These are phyloP conservation scores for Mesembryanthemum crystallinum DNA, from an alignment of 148 eudicot species.

Conservation along the genomic window DNA sequence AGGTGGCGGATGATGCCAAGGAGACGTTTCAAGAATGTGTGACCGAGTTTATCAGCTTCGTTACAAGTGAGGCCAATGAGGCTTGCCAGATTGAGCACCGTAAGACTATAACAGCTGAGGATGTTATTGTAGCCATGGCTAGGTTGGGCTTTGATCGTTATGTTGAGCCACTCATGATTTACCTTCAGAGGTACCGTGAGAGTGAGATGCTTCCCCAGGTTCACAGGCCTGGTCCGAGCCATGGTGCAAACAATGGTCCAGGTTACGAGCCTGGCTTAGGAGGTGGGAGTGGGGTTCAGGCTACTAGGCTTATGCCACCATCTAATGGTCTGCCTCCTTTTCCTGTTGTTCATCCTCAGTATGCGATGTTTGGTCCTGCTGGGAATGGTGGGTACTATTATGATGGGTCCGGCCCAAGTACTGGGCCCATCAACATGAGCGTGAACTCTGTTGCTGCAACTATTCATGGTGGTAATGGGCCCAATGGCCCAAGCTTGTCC, in stretches of 20 bases:
- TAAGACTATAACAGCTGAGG: constrained; percentile 35
- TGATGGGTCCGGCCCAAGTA: constrained; percentile 3
- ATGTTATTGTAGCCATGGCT: constrained; percentile 28
- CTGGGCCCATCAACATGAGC: background rate
- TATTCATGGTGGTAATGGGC: background rate
- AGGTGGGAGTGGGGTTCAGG: background rate
- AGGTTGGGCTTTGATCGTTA: constrained; percentile 32
- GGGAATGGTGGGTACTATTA: constrained; percentile 10
- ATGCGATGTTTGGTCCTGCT: constrained; percentile 5
- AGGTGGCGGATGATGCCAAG: constrained; percentile 33
- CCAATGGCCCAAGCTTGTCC: background rate
- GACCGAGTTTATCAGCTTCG: constrained; percentile 32
- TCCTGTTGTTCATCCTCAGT: constrained; percentile 18
- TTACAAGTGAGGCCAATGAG: constrained; percentile 35
- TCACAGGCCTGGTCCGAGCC: background rate
- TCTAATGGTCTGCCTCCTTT: constrained; percentile 11
- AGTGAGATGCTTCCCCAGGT: constrained; percentile 10
- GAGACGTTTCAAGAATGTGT: constrained; percentile 31
- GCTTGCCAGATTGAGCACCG: constrained; percentile 28
- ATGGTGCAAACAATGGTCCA: background rate
- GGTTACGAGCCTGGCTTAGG: background rate
- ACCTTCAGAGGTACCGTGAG: constrained; percentile 27
- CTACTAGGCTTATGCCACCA: background rate
- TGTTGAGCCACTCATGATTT: constrained; percentile 24
- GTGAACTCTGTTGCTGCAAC: background rate